Percentiles rank a stretch among this genome's conserved stretches.
phyloP scores from a whole-genome alignment of 768 basidiomycete species.

The Phaeotremella fagi region DNA sequence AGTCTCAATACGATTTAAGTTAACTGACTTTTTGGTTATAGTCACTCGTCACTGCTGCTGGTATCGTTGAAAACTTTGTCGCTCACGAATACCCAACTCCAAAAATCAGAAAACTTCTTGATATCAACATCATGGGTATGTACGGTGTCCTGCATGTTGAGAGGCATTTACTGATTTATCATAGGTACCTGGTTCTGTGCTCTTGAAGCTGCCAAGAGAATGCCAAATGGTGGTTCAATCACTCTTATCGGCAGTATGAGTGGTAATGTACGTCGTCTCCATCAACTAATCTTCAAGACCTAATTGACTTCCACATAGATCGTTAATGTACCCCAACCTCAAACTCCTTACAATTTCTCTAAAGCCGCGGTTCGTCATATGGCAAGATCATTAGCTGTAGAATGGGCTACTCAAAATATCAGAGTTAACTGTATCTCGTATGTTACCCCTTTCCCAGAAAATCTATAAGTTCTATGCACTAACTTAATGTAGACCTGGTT shows the following conservation, averaged over 20 bases:
- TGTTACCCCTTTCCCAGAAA: slow-evolving; percentile 7
- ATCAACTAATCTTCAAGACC: not conserved
- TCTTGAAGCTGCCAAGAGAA: slow-evolving; percentile 83
- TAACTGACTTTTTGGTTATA: slow-evolving; percentile 16
- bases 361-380: slow-evolving; percentile 75
- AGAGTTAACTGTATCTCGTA: slow-evolving; percentile 66
- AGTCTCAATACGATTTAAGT: not conserved
- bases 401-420: slow-evolving; percentile 87
- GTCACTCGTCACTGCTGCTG: slow-evolving; percentile 79
- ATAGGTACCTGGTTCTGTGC: slow-evolving; percentile 78
- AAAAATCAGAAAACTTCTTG: slow-evolving; percentile 74
- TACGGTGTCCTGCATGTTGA: not conserved
- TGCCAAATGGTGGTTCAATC: slow-evolving; percentile 77
- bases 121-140: slow-evolving; percentile 84
- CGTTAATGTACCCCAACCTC: slow-evolving; percentile 84
- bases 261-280: slow-evolving; percentile 60
- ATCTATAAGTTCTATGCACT: slow-evolving; percentile 68
- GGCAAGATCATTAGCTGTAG: slow-evolving; percentile 85
- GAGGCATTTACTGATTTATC: not conserved
- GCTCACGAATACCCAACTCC: slow-evolving; percentile 88
- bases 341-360: slow-evolving; percentile 94
- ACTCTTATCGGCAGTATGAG: slow-evolving; percentile 88
- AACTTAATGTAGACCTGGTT: slow-evolving; percentile 80
- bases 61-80: slow-evolving; percentile 68
- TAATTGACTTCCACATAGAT: slow-evolving; percentile 53